phyloP scores from a whole-genome alignment of 352 stramenopile genomes.

The Lagenidium sp. region DNA sequence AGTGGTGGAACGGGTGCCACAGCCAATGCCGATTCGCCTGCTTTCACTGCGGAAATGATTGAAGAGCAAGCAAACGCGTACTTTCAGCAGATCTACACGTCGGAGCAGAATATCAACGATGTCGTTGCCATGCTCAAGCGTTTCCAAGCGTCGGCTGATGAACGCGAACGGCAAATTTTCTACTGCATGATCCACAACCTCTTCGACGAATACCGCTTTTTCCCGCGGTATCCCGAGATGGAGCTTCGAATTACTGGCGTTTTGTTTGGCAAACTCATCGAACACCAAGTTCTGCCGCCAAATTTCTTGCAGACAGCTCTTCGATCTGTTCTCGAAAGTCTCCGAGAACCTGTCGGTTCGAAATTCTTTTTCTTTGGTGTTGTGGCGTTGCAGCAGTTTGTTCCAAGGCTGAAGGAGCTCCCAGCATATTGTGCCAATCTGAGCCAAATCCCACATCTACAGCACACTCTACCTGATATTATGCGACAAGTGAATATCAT shows the following conservation, averaged over 20 bases:
- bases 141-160: slow-evolving; percentile 95
- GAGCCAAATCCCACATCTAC: slow-evolving; percentile 96
- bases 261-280: slow-evolving; percentile 97
- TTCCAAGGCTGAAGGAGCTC: slow-evolving; percentile 93
- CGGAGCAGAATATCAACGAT: slow-evolving; percentile 96
- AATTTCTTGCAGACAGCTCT: slow-evolving; percentile 98
- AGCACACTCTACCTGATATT: slow-evolving; percentile 89
- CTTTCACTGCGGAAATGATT: slow-evolving; percentile 92
- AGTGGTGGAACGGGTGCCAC: slow-evolving; percentile 5
- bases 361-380: slow-evolving; percentile 99
- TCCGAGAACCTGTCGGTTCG: slow-evolving; percentile 93
- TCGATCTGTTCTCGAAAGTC: slow-evolving; percentile 95
- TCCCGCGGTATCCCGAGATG: slow-evolving; percentile 98
- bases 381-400: slow-evolving; percentile 97
- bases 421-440: slow-evolving; percentile 98
- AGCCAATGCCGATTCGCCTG: slow-evolving; percentile 9
- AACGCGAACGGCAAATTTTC: slow-evolving; percentile 98
- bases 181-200: slow-evolving; percentile 99
- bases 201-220: slow-evolving; percentile 99
- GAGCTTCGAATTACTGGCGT: slow-evolving; percentile 98
- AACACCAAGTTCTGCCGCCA: slow-evolving; percentile 96
- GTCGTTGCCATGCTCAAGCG: slow-evolving; percentile 97
- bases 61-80: slow-evolving; percentile 98
- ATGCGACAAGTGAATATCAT: slow-evolving; percentile 85
- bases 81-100: slow-evolving; percentile 99